phyloP scores from a whole-genome alignment of 2,329 filamentous ascomycete species.

The Sporothrix brunneoviolacea region DNA sequence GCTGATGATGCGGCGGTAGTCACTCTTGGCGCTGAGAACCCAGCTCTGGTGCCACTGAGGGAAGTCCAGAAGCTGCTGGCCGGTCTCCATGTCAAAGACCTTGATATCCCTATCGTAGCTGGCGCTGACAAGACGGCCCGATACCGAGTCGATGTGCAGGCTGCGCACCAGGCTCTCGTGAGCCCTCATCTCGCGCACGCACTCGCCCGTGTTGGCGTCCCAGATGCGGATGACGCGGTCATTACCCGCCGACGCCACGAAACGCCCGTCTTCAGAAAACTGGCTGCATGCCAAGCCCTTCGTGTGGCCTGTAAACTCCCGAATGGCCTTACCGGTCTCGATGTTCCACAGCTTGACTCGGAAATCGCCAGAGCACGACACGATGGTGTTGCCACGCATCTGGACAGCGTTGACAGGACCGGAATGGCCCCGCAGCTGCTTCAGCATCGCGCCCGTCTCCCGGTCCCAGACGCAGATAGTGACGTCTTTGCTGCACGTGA shows the following conservation, averaged over 20 bases:
- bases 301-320: conserved; percentile 84
- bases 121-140: conserved; percentile 79
- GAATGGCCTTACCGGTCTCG: conserved; percentile 77
- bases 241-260: conserved; percentile 89
- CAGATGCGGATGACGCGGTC: conserved; percentile 95
- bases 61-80: conserved; percentile 72
- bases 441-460: conserved; percentile 64
- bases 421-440: conserved; percentile 74
- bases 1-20: conserved; percentile 89
- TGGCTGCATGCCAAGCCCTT: conserved; percentile 93
- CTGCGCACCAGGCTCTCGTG: conserved; percentile 84
- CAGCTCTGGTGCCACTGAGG: conserved; percentile 95
- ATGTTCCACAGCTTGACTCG: conserved; percentile 94
- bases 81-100: conserved; percentile 81
- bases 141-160: conserved; percentile 81
- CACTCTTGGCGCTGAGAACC: conserved; percentile 93
- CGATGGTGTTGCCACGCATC: conserved; percentile 84
- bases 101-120: conserved; percentile 96
- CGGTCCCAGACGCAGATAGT: conserved; percentile 95
- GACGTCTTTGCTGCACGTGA: conserved; percentile 94
- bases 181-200: conserved; percentile 71
- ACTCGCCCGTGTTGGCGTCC: conserved; percentile 83
- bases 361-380: conserved; percentile 90
- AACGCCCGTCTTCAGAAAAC: conserved; percentile 90
- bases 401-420: conserved; percentile 97